Base-by-base conservation (phyloP, 2,329 filamentous ascomycete genomes). In the Aspergillus ustus region DNA sequence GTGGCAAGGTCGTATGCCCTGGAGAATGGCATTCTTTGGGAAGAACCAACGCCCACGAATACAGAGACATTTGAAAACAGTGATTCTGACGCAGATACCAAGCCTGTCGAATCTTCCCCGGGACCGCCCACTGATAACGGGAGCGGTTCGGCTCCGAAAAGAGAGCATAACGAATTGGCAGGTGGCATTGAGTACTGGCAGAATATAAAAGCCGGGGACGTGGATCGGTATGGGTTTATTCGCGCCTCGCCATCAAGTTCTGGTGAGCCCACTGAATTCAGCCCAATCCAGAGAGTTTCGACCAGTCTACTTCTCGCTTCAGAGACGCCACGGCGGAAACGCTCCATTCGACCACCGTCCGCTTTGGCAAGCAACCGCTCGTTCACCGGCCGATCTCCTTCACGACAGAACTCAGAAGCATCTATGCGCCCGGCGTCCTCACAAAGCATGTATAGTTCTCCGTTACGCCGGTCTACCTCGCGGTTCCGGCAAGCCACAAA, bases 141-240 rank as follows among this genome's bases (percentile, higher is more conserved):
- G 66, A 67, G 70, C 51, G 74, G 71, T 34, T 74, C 73, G 20
- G 66, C 73, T 34, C 80, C 83, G 60, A 75, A 78, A 53, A 80
- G 82, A 65, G 83, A 87, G 64, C 77, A 82, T 11, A 77, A 80
- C 53, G 87, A 89, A 73, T 73, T 84, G 34, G 86, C 87, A 22
- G 87, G 87, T 7, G 87, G 87, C 2, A 82, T 88, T 52, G 87
- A 89, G 65, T 86, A 89, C 66, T 89, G 87, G 87, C 81, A 85
- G 62, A 82, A 89, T 71, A 76, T 89, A 11, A 79, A 83, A 19
- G 84, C 80, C 6, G 83, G 78, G 15, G 83, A 88, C 63, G 85
- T 89, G 3, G 87, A 89, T 72, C 81, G 87, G 62, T 89, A 89
- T 70, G 87, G 87, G 9, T 89, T 89, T 74, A 89, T 89, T 55